phyloP scores from a whole-genome alignment of 208 protist species.

The Acanthamoeba lenticulata region DNA sequence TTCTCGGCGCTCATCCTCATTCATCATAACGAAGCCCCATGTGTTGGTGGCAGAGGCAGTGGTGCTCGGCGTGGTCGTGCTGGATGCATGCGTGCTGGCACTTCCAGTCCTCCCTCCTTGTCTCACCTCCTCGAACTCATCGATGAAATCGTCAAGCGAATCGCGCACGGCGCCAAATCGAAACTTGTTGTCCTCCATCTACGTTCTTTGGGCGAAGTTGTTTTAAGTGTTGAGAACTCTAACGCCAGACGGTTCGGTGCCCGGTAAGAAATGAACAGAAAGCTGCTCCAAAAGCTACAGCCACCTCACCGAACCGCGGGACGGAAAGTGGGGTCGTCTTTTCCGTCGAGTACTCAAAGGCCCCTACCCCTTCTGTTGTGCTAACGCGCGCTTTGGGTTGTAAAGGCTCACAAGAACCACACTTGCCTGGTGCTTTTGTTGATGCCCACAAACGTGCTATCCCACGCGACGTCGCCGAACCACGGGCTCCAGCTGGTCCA shows the following conservation, averaged over 20 bases:
- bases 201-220: background rate
- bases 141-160: background rate
- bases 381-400: too few relatives aligned
- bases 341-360: too few relatives aligned
- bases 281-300: too few relatives aligned
- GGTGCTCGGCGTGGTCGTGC: too few relatives aligned
- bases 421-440: background rate
- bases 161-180: background rate
- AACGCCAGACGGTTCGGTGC: too few relatives aligned
- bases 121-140: slow-evolving; percentile 7
- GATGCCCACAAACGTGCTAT: background rate
- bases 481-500: background rate
- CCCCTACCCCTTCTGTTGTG: too few relatives aligned
- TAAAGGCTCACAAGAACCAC: background rate
- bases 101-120: background rate
- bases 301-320: too few relatives aligned
- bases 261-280: too few relatives aligned
- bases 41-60: background rate
- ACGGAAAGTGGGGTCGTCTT: too few relatives aligned
- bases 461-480: background rate
- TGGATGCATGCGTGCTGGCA: too few relatives aligned
- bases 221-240: too few relatives aligned
- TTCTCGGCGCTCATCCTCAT: background rate
- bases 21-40: slow-evolving; percentile 21
- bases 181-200: background rate